Evolutionary conservation across 495 filamentous ascomycete genomes (phyloP), one percentile per base, ranked within the genome.

Genomic region (Annulohypoxylon bovei): DNA sequence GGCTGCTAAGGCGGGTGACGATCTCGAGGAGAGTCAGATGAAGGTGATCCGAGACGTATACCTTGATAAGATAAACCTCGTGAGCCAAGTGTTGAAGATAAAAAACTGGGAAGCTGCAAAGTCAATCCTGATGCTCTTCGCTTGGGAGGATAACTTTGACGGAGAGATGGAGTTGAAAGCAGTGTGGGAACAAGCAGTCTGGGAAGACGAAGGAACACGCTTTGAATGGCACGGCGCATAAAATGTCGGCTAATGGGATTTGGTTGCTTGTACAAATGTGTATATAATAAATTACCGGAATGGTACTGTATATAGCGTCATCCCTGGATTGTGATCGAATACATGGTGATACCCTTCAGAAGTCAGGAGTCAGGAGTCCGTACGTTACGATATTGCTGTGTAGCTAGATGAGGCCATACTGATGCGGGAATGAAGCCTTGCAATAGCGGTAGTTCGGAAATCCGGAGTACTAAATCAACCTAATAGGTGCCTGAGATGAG

Each of bases 161-260:
- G 73, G 73, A 11, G 73, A 79, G 61, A 68, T 72, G 33, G 77
- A 76, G 46, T 54, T 77, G 33, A 62, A 65, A 37, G 67, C 49
- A 42, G 47, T 77, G 14, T 79, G 73, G 71, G 75, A 78, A 52
- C 68, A 73, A 27, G 75, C 76, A 20, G 66, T 74, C 37, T 75
- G 67, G 75, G 60, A 61, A 54, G 67, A 67, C 40, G 68, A 67
- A 20, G 62, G 61, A 39, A 63, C 6, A 35, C 22, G 61, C 32
- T 49, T 25, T 35, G 58, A 62, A 40, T 40, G 59, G 60, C 11
- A 61, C 32, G 50, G 64, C 18, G 58, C 23, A 47, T 54, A 59
- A 50, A 50, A 50, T n/a, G 64, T 55, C 40, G 70, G 65, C 6
- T 55, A 60, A 65, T n/a, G 55, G 30, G 32, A 55, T 35, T n/a